A percentile compares a stretch with the other conserved stretches of the same genome.
These are phyloP conservation scores for Saccharomyces hybrid DNA, from an alignment of 1,139 yeast species.

Conservation along the genomic window DNA sequence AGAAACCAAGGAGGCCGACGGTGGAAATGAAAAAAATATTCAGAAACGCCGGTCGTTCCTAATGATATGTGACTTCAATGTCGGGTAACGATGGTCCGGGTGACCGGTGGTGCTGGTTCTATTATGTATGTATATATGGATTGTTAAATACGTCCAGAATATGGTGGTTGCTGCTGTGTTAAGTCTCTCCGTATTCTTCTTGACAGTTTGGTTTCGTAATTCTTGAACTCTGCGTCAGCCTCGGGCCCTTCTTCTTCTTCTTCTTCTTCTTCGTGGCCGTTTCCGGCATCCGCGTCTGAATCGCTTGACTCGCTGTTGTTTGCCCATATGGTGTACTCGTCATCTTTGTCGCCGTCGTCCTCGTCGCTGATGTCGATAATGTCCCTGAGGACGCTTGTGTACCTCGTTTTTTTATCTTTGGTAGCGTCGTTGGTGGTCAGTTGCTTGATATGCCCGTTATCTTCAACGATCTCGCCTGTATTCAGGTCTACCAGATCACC, in stretches of 20 bases:
- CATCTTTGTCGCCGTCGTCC: constrained; percentile 4
- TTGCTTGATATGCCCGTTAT: constrained; percentile 53
- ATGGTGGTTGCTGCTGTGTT: not conserved
- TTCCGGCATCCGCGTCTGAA: not conserved
- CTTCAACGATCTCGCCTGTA: constrained; percentile 52
- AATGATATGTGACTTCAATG: not conserved
- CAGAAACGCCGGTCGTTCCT: not conserved
- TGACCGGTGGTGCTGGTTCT: not conserved
- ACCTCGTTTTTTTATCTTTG: constrained; percentile 8
- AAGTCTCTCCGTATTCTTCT: not conserved
- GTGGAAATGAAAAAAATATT: not conserved
- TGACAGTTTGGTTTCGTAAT: not conserved
- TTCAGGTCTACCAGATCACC: constrained; percentile 60
- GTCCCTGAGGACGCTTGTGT: constrained; percentile 19
- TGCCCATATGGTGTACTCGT: constrained; percentile 9
- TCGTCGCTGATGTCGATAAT: constrained; percentile 13
- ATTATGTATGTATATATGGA: not conserved
- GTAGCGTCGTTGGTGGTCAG: constrained; percentile 7
- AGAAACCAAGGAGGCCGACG: not conserved
- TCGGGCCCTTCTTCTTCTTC: not conserved
- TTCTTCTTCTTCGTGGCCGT: constrained; percentile 5
- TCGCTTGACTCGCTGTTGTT: constrained; percentile 8
- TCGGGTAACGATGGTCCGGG: not conserved
- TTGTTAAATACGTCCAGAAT: not conserved
- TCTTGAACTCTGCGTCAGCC: constrained; percentile 4